phyloP scores from a whole-genome alignment of 192 early-diverging fungal genomes.

The Backusella australiensis region DNA sequence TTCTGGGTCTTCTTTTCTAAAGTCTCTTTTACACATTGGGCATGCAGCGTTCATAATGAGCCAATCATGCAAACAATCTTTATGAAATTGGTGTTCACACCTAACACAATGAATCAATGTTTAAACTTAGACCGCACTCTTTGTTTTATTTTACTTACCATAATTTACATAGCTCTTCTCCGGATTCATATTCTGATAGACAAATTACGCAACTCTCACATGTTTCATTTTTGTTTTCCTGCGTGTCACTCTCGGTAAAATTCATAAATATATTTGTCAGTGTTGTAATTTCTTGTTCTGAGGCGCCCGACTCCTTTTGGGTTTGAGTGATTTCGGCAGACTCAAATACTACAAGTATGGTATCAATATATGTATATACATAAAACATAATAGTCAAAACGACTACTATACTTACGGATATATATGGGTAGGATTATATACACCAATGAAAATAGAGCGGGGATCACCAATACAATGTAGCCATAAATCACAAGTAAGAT shows the following conservation, averaged over 20 bases:
- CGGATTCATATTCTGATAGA: constrained; percentile 69
- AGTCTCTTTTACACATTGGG: constrained; percentile 69
- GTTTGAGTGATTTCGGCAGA: constrained; percentile 38
- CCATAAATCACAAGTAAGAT: constrained; percentile 65
- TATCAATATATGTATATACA: constrained; percentile 42
- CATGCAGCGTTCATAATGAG: constrained; percentile 69
- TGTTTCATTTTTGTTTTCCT: not conserved
- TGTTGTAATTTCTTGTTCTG: constrained; percentile 45
- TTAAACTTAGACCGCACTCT: not conserved
- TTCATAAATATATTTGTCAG: constrained; percentile 64
- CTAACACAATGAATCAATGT: constrained; percentile 1
- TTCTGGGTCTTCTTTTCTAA: constrained; percentile 34
- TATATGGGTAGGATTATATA: not conserved
- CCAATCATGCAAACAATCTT: constrained; percentile 82
- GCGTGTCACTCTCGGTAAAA: constrained; percentile 35
- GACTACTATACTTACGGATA: not conserved
- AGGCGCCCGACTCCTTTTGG: constrained; percentile 57
- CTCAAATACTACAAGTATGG: not conserved
- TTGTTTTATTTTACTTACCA: constrained; percentile 32
- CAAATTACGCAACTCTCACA: constrained; percentile 66
- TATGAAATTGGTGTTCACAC: constrained; percentile 78
- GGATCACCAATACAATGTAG: constrained; percentile 63
- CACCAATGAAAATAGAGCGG: constrained; percentile 26
- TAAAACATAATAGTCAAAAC: constrained; percentile 28
- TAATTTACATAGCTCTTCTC: constrained; percentile 68